Percentiles rank a stretch among this genome's conserved stretches.
Conservation (phyloP, 2,329 filamentous ascomycete species). For the Cladorrhinum sp. region DNA sequence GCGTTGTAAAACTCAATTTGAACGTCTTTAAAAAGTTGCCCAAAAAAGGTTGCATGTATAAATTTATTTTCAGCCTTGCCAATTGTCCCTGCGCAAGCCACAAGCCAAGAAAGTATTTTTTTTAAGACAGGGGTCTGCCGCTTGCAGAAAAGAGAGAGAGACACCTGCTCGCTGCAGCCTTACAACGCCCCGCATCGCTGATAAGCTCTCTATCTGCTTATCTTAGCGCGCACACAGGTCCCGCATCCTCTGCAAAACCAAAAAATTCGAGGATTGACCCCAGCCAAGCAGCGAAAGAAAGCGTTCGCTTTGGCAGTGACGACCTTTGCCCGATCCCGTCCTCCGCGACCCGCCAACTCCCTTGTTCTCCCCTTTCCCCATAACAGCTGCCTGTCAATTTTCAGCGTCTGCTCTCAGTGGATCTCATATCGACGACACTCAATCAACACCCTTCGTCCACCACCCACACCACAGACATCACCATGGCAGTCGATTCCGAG, state of each 20-base stretch:
- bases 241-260: slow-evolving; percentile 37
- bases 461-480: slow-evolving; percentile 39
- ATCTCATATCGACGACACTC: slow-evolving; percentile 19
- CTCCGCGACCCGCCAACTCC: slow-evolving; percentile 21
- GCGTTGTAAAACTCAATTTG: background rate
- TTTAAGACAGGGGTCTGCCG: background rate
- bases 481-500: slow-evolving; percentile 75
- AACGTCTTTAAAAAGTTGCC: background rate
- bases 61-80: slow-evolving; percentile 37
- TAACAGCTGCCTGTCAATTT: slow-evolving; percentile 21
- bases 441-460: slow-evolving; percentile 19
- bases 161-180: slow-evolving; percentile 21
- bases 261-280: slow-evolving; percentile 27
- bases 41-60: background rate
- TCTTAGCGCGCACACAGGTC: slow-evolving; percentile 55
- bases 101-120: background rate
- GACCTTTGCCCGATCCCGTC: slow-evolving; percentile 19
- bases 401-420: slow-evolving; percentile 14
- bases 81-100: background rate
- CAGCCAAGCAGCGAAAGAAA: slow-evolving; percentile 26
- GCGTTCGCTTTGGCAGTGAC: slow-evolving; percentile 20
- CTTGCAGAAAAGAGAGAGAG: background rate
- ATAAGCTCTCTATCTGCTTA: slow-evolving; percentile 41
- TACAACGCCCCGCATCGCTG: slow-evolving; percentile 7
- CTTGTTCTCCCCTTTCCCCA: slow-evolving; percentile 20